Percentiles rank a stretch among this genome's conserved stretches.
phyloP scores from a whole-genome alignment of 1,139 yeast species.

The Pichia sp. region DNA sequence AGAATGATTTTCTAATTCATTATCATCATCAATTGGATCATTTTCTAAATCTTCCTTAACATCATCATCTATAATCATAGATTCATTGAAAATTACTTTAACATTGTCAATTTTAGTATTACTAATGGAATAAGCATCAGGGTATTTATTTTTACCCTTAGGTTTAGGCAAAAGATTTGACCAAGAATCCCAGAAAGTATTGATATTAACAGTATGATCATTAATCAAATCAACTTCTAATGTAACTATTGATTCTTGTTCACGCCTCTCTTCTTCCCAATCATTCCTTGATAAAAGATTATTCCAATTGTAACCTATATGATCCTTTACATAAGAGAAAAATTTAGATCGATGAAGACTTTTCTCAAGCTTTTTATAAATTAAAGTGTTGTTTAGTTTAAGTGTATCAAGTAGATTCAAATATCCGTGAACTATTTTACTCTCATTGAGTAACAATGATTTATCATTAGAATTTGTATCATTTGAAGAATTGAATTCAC shows the following conservation, averaged over 20 bases:
- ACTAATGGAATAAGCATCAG: conserved; percentile 46
- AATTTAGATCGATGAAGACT: conserved; percentile 4
- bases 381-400: conserved; percentile 8
- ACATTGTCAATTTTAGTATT: conserved; percentile 22
- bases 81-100: conserved; percentile 5
- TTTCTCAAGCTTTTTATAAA: conserved; percentile 6
- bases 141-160: conserved; percentile 32
- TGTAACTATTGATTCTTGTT: conserved; percentile 6
- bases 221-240: conserved; percentile 7
- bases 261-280: conserved; percentile 10
- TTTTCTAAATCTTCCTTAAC: conserved; percentile 1
- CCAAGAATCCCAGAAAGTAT: conserved; percentile 27
- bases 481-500: too few relatives aligned
- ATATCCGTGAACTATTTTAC: conserved; percentile 16
- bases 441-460: conserved; percentile 20
- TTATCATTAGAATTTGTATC: conserved; percentile 10
- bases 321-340: conserved; percentile 6
- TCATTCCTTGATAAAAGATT: conserved; percentile 11
- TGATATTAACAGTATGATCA: conserved; percentile 13
- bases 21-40: not conserved
- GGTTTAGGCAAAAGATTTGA: conserved; percentile 24
- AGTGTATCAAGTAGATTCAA: conserved; percentile 14
- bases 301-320: conserved; percentile 14
- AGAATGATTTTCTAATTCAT: too few relatives aligned
- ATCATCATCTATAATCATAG: not conserved